Evolutionary conservation across 441 rosid genomes (phyloP), one percentile per base, ranked within the genome.

Genomic region (Gossypium trilobum): DNA sequence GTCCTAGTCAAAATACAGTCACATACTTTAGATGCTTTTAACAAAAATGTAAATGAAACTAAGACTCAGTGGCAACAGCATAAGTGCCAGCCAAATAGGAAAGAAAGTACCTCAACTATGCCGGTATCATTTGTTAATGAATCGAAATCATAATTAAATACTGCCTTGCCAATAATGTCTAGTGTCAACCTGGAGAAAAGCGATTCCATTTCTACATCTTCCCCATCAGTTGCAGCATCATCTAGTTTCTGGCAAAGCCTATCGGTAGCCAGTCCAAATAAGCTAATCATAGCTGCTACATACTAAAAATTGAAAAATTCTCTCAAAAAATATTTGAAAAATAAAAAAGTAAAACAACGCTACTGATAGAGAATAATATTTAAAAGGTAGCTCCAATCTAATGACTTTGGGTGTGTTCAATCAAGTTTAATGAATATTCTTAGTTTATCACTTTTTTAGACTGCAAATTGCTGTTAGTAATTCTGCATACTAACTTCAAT

Each of bases 181-280:
- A 95, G 79, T 4, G 99, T 95, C 86, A 95, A 84, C 71, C 85
- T 97, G 75, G 99, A 95, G 86, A 95, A 95, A 73, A 95, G 89
- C 33, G 99, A 95, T 72, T 95, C 99, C 97, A 95, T 91, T 81
- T 95, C 99, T 57, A 87, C 95, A 76, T 85, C 87, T 83, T 95
- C 97, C 39, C 91, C 89, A 58, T 83, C 84, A 59, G 89, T 79
- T 79, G 96, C 92, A 79, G 97, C 97, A 11, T 70, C 73, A 78
- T 87, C 89, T 11, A 95, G 89, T 85, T 92, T 95, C 77, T 80
- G 74, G 76, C 99, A 92, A 75, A 95, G 99, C 86, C 96, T 88
- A 71, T 91, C 85, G n/a, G 97, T 84, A 75, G 96, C 96, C 86
- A 87, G 79, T 74, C 93, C 97, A 66, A 95, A 95, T 75, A 95